These are phyloP conservation scores for Kodamaea laetipori DNA, from an alignment of 805 yeast species.

Conservation along the genomic window DNA sequence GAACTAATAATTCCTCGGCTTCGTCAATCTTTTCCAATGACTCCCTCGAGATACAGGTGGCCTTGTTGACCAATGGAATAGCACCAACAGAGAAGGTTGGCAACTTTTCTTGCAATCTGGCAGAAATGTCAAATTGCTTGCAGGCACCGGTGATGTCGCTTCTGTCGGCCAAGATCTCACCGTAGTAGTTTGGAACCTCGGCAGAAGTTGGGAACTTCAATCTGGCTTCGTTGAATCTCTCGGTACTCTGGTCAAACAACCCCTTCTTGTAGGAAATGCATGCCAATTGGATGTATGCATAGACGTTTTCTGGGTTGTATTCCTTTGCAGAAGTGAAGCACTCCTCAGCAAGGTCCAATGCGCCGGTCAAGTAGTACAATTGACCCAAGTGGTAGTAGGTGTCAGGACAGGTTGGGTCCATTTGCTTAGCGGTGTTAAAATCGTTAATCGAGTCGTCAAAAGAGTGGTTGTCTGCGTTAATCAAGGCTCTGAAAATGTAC, in stretches of 20 bases:
- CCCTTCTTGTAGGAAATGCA: constrained; percentile 86
- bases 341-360: constrained; percentile 67
- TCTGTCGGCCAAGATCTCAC: constrained; percentile 86
- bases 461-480: constrained; percentile 77
- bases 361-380: constrained; percentile 77
- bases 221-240: constrained; percentile 67
- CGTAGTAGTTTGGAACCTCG: constrained; percentile 92
- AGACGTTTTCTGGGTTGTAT: constrained; percentile 73
- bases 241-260: constrained; percentile 57
- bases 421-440: constrained; percentile 68
- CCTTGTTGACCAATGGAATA: constrained; percentile 86
- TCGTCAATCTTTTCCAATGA: constrained; percentile 49
- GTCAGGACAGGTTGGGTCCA: constrained; percentile 75
- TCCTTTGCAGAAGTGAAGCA: constrained; percentile 78
- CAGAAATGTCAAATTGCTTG: constrained; percentile 83
- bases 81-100: constrained; percentile 80
- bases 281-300: constrained; percentile 88
- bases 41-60: constrained; percentile 66
- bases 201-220: constrained; percentile 81
- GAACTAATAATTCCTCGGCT: constrained; percentile 65
- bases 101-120: constrained; percentile 72
- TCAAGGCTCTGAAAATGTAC: constrained; percentile 77
- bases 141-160: constrained; percentile 72
- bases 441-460: constrained; percentile 59
- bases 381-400: constrained; percentile 94